These are phyloP conservation scores for Globisporangium camurandrum DNA, from an alignment of 352 stramenopile genomes.

Conservation along the genomic window DNA sequence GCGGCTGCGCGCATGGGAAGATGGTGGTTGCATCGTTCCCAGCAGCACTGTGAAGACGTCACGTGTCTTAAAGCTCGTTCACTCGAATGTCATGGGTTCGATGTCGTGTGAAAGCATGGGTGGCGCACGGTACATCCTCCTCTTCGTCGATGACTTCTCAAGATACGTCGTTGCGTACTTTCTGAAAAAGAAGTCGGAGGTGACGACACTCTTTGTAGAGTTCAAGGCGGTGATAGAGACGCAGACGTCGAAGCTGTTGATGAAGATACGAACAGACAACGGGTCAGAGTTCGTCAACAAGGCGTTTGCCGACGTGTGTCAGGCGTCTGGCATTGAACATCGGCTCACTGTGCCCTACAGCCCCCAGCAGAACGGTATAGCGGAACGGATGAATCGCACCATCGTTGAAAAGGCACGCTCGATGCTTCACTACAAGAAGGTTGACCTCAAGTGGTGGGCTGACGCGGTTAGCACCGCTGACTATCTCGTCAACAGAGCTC, in stretches of 20 bases:
- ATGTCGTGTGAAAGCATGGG: slow-evolving; percentile 13
- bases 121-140: slow-evolving; percentile 9
- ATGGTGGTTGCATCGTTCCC: neutral
- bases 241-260: slow-evolving; percentile 12
- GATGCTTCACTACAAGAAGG: slow-evolving; percentile 17
- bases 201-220: slow-evolving; percentile 14
- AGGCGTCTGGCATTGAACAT: slow-evolving; percentile 16
- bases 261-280: slow-evolving; percentile 24
- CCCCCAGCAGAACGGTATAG: slow-evolving; percentile 24
- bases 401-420: slow-evolving; percentile 18
- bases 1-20: neutral
- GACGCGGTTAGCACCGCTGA: slow-evolving; percentile 26
- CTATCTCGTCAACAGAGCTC: neutral
- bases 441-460: slow-evolving; percentile 18
- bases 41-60: slow-evolving; percentile 10
- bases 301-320: slow-evolving; percentile 6
- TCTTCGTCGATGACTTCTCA: slow-evolving; percentile 20
- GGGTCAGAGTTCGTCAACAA: slow-evolving; percentile 22
- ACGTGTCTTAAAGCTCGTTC: slow-evolving; percentile 8
- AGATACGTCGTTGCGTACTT: slow-evolving; percentile 16
- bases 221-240: slow-evolving; percentile 15
- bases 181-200: slow-evolving; percentile 16
- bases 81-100: slow-evolving; percentile 13
- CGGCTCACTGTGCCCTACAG: slow-evolving; percentile 17
- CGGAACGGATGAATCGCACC: slow-evolving; percentile 21